phyloP scores from a whole-genome alignment of 2,329 filamentous ascomycete species.

The Beauveria varroae region DNA sequence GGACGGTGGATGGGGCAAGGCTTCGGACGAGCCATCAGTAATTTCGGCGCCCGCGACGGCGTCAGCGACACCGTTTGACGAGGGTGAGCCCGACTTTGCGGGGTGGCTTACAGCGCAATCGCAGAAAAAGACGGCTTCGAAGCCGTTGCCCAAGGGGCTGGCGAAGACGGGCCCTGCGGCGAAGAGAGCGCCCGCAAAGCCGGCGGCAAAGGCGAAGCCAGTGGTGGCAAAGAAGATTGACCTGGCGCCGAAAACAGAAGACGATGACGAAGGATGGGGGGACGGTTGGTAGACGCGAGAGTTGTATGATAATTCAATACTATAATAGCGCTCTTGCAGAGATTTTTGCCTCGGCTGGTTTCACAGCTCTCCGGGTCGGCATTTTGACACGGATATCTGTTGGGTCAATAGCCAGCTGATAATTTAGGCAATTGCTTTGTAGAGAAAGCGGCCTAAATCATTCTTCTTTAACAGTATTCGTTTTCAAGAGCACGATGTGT shows the following conservation, averaged over 20 bases:
- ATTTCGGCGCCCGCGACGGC: constrained; percentile 16
- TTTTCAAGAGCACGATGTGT: too few species aligned
- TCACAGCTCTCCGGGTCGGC: too few species aligned
- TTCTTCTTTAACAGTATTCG: too few species aligned
- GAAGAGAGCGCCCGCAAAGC: constrained; percentile 34
- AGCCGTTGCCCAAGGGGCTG: constrained; percentile 76
- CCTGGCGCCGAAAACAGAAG: constrained; percentile 55
- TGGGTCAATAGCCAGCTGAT: too few species aligned
- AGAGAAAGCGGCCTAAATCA: too few species aligned
- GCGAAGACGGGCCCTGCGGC: constrained; percentile 44
- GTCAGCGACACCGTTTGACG: constrained; percentile 56
- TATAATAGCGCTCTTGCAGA: too few species aligned
- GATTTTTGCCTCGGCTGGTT: too few species aligned
- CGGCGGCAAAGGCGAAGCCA: constrained; percentile 35
- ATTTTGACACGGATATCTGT: too few species aligned
- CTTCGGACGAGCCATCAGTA: constrained; percentile 28
- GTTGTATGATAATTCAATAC: not conserved
- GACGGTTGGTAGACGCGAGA: constrained; percentile 49
- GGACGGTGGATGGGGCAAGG: constrained; percentile 31
- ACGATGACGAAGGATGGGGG: constrained; percentile 58
- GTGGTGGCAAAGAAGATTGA: constrained; percentile 59
- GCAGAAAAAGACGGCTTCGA: constrained; percentile 58
- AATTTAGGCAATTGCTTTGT: too few species aligned
- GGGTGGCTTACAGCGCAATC: constrained; percentile 89
- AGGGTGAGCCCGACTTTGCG: constrained; percentile 90